phyloP scores from a whole-genome alignment of 495 filamentous ascomycete species.

The Podospora australis region DNA sequence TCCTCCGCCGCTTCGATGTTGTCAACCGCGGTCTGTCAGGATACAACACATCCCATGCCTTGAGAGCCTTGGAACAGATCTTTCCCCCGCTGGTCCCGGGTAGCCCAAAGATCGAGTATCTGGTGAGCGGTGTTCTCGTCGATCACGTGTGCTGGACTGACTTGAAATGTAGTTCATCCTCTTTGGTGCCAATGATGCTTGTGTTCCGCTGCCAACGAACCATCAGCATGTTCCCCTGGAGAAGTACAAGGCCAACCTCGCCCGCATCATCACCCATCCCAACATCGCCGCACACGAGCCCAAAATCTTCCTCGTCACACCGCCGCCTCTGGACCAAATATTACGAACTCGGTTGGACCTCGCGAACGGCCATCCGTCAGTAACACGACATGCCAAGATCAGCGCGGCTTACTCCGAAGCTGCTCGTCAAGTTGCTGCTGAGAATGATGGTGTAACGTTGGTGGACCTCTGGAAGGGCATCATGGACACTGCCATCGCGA shows the following conservation, averaged over 20 bases:
- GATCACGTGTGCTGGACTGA: neutral
- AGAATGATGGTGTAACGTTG: constrained; percentile 53
- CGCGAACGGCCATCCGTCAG: constrained; percentile 39
- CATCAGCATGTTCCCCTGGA: constrained; percentile 69
- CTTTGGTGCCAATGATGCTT: constrained; percentile 83
- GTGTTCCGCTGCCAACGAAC: constrained; percentile 47
- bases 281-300: constrained; percentile 61
- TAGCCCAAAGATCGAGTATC: constrained; percentile 48
- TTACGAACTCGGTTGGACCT: constrained; percentile 49
- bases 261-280: constrained; percentile 61
- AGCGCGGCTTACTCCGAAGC: constrained; percentile 69
- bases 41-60: constrained; percentile 43
- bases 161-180: constrained; percentile 56
- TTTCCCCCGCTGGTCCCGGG: constrained; percentile 42
- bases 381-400: constrained; percentile 52
- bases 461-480: constrained; percentile 71
- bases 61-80: constrained; percentile 35
- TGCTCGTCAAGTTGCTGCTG: constrained; percentile 56
- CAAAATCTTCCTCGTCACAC: constrained; percentile 67
- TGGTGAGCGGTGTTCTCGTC: constrained; percentile 57
- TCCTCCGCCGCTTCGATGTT: constrained; percentile 39
- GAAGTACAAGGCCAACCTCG: constrained; percentile 65
- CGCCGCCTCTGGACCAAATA: constrained; percentile 77
- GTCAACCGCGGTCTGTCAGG: constrained; percentile 46
- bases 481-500: constrained; percentile 49